Evolutionary conservation across 208 protist genomes (phyloP).

Genomic region (Crithidia expoeki): DNA sequence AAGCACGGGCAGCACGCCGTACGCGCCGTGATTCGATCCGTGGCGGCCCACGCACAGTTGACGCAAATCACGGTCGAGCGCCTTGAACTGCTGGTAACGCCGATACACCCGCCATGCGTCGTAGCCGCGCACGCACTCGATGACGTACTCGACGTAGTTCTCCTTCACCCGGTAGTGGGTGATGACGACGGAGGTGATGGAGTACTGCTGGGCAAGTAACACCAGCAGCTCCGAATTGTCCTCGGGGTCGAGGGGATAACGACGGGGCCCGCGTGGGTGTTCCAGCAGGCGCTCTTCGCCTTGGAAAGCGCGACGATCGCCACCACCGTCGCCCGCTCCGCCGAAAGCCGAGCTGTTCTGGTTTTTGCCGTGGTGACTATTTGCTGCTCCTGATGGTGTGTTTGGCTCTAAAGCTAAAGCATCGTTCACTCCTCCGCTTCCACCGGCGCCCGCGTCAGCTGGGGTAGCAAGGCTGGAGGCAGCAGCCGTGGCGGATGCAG

Average conservation of each 20-base stretch:
- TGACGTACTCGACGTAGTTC: slow-evolving; percentile 76
- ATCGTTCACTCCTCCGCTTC: background rate
- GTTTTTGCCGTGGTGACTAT: background rate
- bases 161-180: slow-evolving; percentile 70
- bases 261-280: slow-evolving; percentile 15
- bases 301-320: slow-evolving; percentile 26
- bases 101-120: slow-evolving; percentile 72
- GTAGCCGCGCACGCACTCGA: slow-evolving; percentile 57
- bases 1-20: slow-evolving; percentile 82
- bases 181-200: slow-evolving; percentile 55
- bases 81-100: slow-evolving; percentile 86
- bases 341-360: slow-evolving; percentile 1
- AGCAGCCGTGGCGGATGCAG: background rate
- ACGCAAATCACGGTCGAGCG: slow-evolving; percentile 66
- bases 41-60: slow-evolving; percentile 49
- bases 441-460: background rate
- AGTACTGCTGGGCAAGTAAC: slow-evolving; percentile 27
- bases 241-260: slow-evolving; percentile 32
- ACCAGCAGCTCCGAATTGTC: slow-evolving; percentile 30
- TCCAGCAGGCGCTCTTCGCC: slow-evolving; percentile 34
- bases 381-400: background rate
- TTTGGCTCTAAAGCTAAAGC: background rate
- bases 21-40: slow-evolving; percentile 55
- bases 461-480: background rate
- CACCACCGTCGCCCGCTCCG: background rate